These are phyloP conservation scores for Coccomyxa sp. DNA, from an alignment of 139 green algal species.

Conservation along the genomic window DNA sequence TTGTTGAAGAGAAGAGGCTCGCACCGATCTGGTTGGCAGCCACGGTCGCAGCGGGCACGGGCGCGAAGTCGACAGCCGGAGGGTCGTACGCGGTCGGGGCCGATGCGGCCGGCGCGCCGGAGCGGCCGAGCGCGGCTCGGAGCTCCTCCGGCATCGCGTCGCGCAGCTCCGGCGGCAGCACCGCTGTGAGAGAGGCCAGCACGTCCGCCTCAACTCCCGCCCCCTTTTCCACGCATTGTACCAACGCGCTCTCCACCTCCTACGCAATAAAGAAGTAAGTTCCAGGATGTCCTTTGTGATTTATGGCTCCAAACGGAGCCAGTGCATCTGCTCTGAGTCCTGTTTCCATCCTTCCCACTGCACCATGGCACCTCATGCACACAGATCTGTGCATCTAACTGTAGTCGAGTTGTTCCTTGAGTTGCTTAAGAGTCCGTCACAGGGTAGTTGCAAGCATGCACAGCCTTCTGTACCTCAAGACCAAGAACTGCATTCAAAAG, in stretches of 20 bases:
- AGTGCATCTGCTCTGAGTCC: not conserved
- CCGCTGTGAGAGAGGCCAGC: constrained; percentile 8
- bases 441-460: too few relatives aligned
- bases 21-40: constrained; percentile 10
- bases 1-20: too few relatives aligned
- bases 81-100: not conserved
- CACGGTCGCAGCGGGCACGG: not conserved
- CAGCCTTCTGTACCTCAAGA: too few relatives aligned
- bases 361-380: too few relatives aligned
- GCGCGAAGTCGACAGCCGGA: not conserved
- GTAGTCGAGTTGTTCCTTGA: too few relatives aligned
- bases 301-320: not conserved
- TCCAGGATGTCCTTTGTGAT: not conserved
- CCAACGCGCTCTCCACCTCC: constrained; percentile 47
- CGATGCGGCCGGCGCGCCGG: not conserved
- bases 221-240: constrained; percentile 49
- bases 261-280: constrained; percentile 5
- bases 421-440: too few relatives aligned
- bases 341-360: too few relatives aligned
- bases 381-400: too few relatives aligned
- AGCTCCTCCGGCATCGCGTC: constrained; percentile 7
- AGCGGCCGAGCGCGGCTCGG: not conserved
- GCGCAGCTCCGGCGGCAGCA: not conserved
- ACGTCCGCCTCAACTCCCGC: constrained; percentile 52
- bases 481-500: too few relatives aligned